Base-by-base conservation (phyloP, 2,329 filamentous ascomycete genomes). In the Verticillium klebahnii region DNA sequence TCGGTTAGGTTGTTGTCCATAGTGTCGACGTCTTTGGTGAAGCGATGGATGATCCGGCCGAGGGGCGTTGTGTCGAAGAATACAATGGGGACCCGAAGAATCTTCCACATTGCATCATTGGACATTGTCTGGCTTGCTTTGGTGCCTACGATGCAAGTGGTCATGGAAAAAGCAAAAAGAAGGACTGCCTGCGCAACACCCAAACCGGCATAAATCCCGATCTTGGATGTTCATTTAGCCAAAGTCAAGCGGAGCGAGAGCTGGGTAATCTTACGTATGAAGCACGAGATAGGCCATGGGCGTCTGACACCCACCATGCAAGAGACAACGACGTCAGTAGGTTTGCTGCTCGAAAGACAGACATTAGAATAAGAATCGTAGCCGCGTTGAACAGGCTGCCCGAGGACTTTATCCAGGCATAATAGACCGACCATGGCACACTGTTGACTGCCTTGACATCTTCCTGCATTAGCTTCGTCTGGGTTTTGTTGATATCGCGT, bases 41-140 rank as follows among this genome's bases (percentile, higher is more conserved):
- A 98, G 17, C 95, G 91, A 74, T 98, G 98, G 29, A 92, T 97
- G 73, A 98, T 97, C 39, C 94, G 89, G 25, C 95, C 95, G 1
- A 98, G 83, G 0, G 95, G 95, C 0, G 95, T 98, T 0, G 95
- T 98, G 70, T 99, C 95, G 77, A 98, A 98, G 78, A 98, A 98
- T 4, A 91, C 90, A 92, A 89, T 88, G 17, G 86, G 86, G 2
- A 86, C 86, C 31, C 86, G 81, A n/a, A 89, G 77, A 1, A 95
- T 92, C 17, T 91, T 84, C 9, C 82, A 86, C 69, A 98, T 90
- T 6, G 95, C 94, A 40, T 86, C 82, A 36, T 89, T 86, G 58
- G 97, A 84, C 85, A 98, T 92, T 39, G 82, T 82, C 73, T 90
- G 94, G 71, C 91, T 95, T 5, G 93, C 86, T 25, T 84, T 87